A percentile compares a stretch with the other conserved stretches of the same genome.
Conservation (phyloP, 306 rosid genomes). For the Crotalaria pallida region DNA sequence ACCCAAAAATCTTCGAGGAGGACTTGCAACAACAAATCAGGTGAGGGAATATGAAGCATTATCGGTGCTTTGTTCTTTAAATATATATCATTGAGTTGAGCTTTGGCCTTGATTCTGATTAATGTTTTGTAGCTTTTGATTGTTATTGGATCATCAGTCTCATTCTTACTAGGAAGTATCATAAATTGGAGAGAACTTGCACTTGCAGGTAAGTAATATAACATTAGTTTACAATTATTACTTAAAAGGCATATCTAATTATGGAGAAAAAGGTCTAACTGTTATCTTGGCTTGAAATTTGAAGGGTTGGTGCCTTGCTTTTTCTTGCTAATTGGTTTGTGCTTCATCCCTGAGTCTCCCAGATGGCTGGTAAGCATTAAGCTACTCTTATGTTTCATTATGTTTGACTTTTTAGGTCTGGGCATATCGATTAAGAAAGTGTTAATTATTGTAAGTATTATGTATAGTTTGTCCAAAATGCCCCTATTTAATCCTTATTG, state of each 20-base stretch:
- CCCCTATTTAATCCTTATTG: too few species aligned
- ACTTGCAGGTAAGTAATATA: constrained; percentile 44
- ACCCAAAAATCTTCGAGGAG: constrained; percentile 70
- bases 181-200: constrained; percentile 59
- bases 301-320: constrained; percentile 69
- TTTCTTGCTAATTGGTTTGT: constrained; percentile 55
- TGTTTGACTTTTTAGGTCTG: too few species aligned
- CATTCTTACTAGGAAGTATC: constrained; percentile 60
- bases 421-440: too few species aligned
- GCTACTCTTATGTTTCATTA: too few species aligned
- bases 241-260: not conserved
- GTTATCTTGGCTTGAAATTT: constrained; percentile 27
- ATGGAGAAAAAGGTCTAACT: not conserved
- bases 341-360: constrained; percentile 82
- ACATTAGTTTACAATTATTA: not conserved
- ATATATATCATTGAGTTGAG: not conserved
- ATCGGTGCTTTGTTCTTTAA: not conserved
- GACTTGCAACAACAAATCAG: constrained; percentile 63
- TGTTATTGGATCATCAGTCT: constrained; percentile 55
- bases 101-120: not conserved
- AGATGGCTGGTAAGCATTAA: constrained; percentile 75
- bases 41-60: constrained; percentile 17
- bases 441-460: too few species aligned
- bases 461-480: too few species aligned
- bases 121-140: constrained; percentile 50